Percentiles rank a stretch among this genome's conserved stretches.
phyloP scores from a whole-genome alignment of 2,329 filamentous ascomycete genomes.

The Claviceps sp. region DNA sequence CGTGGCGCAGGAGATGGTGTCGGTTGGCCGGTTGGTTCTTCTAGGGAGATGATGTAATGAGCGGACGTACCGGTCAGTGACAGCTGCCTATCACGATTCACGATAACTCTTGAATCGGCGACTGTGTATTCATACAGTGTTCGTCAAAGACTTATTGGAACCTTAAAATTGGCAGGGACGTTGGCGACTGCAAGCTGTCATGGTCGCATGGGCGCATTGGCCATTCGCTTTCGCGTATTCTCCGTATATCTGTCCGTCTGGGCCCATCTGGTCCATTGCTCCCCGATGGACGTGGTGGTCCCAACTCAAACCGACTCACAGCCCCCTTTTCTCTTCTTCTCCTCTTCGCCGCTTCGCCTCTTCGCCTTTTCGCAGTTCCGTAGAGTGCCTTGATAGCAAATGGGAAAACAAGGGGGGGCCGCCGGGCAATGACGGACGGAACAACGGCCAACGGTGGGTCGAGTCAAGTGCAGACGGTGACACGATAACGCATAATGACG shows the following conservation, averaged over 20 bases:
- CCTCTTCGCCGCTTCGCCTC: too few species aligned
- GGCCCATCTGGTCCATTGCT: background rate
- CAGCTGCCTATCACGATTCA: too few species aligned
- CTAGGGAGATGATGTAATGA: too few species aligned
- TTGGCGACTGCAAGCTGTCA: too few species aligned
- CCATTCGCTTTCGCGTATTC: too few species aligned
- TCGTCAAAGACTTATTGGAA: too few species aligned
- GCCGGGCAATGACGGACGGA: background rate
- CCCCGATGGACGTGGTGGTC: background rate
- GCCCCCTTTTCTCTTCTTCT: background rate
- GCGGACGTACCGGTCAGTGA: too few species aligned
- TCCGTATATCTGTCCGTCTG: too few species aligned
- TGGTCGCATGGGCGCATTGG: too few species aligned
- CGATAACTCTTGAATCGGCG: too few species aligned
- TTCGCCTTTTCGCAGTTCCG: background rate
- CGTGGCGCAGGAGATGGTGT: conserved; percentile 1
- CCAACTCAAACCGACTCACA: background rate
- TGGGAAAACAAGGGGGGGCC: background rate
- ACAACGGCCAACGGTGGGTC: background rate
- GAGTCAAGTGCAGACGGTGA: background rate
- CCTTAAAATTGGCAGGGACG: too few species aligned
- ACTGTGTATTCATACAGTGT: too few species aligned
- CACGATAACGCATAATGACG: background rate
- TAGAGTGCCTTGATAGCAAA: background rate
- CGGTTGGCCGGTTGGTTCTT: background rate